Base-by-base conservation (phyloP, 768 basidiomycete genomes). In the Lactarius akahatsu region DNA sequence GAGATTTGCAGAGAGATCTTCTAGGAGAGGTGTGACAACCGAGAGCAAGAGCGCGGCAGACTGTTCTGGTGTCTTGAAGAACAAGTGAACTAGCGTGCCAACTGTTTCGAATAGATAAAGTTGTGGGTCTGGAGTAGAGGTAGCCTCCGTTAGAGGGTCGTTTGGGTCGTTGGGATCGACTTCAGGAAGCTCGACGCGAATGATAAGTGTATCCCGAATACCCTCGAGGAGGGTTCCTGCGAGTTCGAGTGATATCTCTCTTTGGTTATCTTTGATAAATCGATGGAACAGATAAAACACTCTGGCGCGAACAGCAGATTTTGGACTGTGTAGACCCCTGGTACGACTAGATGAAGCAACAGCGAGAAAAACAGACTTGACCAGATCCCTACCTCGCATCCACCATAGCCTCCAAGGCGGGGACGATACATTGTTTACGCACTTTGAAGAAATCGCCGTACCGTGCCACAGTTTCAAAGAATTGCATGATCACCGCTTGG, bases 391-490 rank as follows among this genome's bases (percentile, higher is more conserved):
- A 95, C 95, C 92, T 83, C 66, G 76, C 65, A 72, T 91, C 93
- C 32, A 98, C 83, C 83, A 99, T 92, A 13, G 91, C 91, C 71
- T 94, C 90, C 38, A 99, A 79, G 2, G 92, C 85, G 1, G 93
- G 92, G 71, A 92, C 81, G 61, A 98, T 92, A 71, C 88, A 92
- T 64, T 93, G 91, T 71, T 89, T 92, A 69, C 94, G 87, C 28
- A 95, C 88, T 76, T 92, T 94, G 87, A 98, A 98, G 76, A 99
- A 98, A 72, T 98, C 97, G 41, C 87, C 85, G 74, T 98, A 99
- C 57, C 97, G 86, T n/a, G 92, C 85, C 13, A 84, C 85, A 5
- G 92, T 91, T 77, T 99, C 97, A 70, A 98, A 98, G 76, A 92
- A 95, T 73, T 96, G 94, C 76, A 96, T 82, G 9, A 85, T 81